Evolutionary conservation across 2,329 filamentous ascomycete genomes (phyloP).

Genomic region (Aspergillus sp.): DNA sequence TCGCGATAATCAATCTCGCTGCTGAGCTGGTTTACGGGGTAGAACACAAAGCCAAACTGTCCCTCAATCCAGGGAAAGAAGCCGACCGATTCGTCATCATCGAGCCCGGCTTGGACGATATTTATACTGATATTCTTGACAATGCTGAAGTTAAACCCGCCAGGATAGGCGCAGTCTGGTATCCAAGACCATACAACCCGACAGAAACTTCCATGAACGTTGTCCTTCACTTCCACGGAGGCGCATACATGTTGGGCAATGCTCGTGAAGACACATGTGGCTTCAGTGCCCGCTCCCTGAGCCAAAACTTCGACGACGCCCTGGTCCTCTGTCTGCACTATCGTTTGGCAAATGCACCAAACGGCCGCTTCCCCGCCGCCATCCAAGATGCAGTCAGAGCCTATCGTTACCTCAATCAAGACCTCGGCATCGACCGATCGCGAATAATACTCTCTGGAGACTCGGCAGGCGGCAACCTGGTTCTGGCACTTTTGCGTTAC

Average conservation of each 20-base stretch:
- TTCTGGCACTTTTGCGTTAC: slow-evolving; percentile 1
- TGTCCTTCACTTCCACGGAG: not conserved
- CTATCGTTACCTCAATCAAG: not conserved
- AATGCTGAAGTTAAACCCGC: not conserved
- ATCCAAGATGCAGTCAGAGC: not conserved
- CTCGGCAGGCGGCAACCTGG: slow-evolving; percentile 31
- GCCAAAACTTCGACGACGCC: not conserved
- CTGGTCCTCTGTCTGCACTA: not conserved
- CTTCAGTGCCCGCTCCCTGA: not conserved
- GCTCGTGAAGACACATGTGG: not conserved
- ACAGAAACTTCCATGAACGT: not conserved
- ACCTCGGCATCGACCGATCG: not conserved
- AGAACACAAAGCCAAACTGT: not conserved
- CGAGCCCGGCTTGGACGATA: not conserved
- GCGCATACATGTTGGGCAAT: not conserved
- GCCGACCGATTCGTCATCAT: not conserved
- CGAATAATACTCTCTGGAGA: slow-evolving; percentile 18
- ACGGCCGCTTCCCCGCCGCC: not conserved
- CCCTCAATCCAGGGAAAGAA: not conserved
- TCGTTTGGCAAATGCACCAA: not conserved
- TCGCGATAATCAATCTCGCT: not conserved
- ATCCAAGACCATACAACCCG: not conserved
- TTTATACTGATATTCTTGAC: not conserved
- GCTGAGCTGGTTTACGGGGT: not conserved
- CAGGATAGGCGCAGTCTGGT: not conserved